Evolutionary conservation across 1,139 yeast genomes (phyloP), one percentile per base, ranked within the genome.

Genomic region (Pichiaceae sp.): DNA sequence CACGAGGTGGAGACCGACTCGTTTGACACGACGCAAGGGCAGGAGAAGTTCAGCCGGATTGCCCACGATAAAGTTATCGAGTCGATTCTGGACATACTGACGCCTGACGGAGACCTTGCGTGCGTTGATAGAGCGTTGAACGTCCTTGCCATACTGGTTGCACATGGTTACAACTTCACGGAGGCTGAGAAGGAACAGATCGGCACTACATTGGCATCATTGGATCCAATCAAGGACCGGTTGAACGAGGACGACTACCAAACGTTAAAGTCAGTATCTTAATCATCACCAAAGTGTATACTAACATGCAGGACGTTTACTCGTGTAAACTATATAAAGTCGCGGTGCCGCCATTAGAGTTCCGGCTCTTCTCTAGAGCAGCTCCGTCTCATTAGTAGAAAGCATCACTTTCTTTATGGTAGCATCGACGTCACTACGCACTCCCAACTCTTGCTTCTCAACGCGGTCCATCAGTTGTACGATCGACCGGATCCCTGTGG

Each of bases 41-140:
- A 32, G 23, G 15, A 31, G 9, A 69, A 68, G 43, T 41, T 63
- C 25, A 51, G 57, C 1, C 60, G 62, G 26, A 54, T 82, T 15
- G 66, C 69, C 38, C 54, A 64, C 11, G 64, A 64, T 38, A 53
- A 62, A 49, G 34, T 55, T 19, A 46, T 56, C 18, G 28, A 28
- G 6, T 24, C 39, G 12, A 34, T 44, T n/a, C 28, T 41, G 6
- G 35, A 44, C 4, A 41, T 42, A 32, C 23, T 48, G 11, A 36
- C 38, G 5, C 30, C 30, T 18, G 72, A 70, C 32, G 59, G 67
- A 1, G 70, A 72, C 44, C 50, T 72, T 14, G 72, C 74, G 17
- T 64, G 79, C 32, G 64, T 75, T 24, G 93, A 83, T 47, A 78
- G 78, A 57, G 66, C 75, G 0, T 59, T 82, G 43, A 70, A 70